Percentiles rank a stretch among this genome's conserved stretches.
Evolutionary conservation across 2,329 filamentous ascomycete genomes (phyloP).

Genomic region (Colletotrichum abscissum): DNA sequence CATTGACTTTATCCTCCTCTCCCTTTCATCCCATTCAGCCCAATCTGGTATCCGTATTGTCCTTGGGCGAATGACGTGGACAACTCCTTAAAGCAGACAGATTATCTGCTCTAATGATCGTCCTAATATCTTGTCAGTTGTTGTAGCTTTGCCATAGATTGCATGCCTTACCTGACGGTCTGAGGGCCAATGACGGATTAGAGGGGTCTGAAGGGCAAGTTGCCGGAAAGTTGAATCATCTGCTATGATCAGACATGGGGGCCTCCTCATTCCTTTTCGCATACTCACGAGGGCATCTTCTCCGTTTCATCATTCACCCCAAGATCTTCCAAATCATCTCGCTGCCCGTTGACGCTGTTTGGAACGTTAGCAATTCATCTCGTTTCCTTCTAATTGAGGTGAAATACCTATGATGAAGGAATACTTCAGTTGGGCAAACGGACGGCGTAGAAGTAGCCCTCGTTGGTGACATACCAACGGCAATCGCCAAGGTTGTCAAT

Average conservation of each 20-base stretch:
- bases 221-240: not conserved
- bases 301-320: not conserved
- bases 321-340: not conserved
- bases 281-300: not conserved
- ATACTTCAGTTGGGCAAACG: conserved; percentile 55
- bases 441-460: conserved; percentile 71
- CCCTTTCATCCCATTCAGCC: not conserved
- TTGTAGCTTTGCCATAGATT: not conserved
- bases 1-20: not conserved
- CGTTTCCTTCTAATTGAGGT: not conserved
- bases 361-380: not conserved
- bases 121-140: not conserved
- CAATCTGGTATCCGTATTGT: too few relatives aligned
- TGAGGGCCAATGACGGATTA: not conserved
- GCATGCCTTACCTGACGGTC: not conserved
- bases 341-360: not conserved
- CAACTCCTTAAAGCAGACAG: not conserved
- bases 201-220: not conserved
- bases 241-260: not conserved
- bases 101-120: not conserved
- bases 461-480: conserved; percentile 69
- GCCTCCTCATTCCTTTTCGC: not conserved
- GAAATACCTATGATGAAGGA: not conserved
- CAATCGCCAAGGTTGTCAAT: conserved; percentile 68
- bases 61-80: not conserved